A percentile compares a stretch with the other conserved stretches of the same genome.
Evolutionary conservation across 2,329 filamentous ascomycete species (phyloP).

Genomic region (Penicillium crustosum): DNA sequence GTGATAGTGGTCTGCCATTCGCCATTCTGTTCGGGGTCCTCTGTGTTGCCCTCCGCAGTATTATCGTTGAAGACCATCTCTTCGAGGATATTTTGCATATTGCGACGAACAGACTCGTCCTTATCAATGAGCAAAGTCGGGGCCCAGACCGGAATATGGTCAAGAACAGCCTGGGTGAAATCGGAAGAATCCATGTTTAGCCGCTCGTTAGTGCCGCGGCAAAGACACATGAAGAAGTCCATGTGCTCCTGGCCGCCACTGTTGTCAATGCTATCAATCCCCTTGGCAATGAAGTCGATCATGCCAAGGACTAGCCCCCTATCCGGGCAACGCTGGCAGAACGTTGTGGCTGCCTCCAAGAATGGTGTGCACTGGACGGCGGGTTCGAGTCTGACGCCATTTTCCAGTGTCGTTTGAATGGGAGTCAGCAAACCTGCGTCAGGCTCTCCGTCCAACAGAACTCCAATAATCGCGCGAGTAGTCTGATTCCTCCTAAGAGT

Average conservation of each 20-base stretch:
- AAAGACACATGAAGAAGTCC: slow-evolving; percentile 55
- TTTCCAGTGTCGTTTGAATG: slow-evolving; percentile 56
- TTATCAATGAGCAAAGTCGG: slow-evolving; percentile 55
- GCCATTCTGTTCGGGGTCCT: slow-evolving; percentile 21
- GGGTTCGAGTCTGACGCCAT: slow-evolving; percentile 55
- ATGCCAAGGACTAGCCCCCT: slow-evolving; percentile 40
- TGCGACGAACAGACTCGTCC: slow-evolving; percentile 47
- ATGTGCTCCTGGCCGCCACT: slow-evolving; percentile 52
- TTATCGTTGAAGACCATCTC: slow-evolving; percentile 44
- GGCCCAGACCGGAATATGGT: slow-evolving; percentile 50
- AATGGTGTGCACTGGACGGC: slow-evolving; percentile 54
- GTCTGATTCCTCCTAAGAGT: slow-evolving; percentile 50
- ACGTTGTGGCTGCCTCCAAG: slow-evolving; percentile 57
- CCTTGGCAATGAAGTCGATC: slow-evolving; percentile 45
- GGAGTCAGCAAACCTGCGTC: slow-evolving; percentile 49
- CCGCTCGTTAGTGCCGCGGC: slow-evolving; percentile 43
- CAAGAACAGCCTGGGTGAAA: slow-evolving; percentile 39
- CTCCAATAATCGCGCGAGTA: slow-evolving; percentile 58
- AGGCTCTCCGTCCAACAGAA: slow-evolving; percentile 55
- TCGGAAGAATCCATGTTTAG: slow-evolving; percentile 35
- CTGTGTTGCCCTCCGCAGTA: slow-evolving; percentile 20
- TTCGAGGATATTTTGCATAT: slow-evolving; percentile 47
- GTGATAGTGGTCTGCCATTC: slow-evolving; percentile 12
- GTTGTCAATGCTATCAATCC: slow-evolving; percentile 50
- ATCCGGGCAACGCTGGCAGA: slow-evolving; percentile 47